Percentiles rank a stretch among this genome's conserved stretches.
Conservation (phyloP, 2,329 filamentous ascomycete species). For the Pyrenochaeta sp. region DNA sequence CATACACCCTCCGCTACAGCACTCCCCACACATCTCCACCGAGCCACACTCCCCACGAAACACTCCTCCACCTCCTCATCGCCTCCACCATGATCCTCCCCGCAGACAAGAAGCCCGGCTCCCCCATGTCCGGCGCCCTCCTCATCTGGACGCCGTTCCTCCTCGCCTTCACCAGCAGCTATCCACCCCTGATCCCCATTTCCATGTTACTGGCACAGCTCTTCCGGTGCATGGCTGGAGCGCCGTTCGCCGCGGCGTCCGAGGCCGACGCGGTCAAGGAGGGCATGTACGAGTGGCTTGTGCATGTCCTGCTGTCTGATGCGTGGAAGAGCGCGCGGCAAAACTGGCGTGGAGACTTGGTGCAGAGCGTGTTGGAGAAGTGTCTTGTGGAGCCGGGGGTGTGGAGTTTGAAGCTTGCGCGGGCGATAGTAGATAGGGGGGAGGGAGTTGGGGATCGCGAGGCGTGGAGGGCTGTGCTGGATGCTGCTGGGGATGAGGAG, state of each 20-base stretch:
- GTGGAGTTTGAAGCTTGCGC: slow-evolving; percentile 49
- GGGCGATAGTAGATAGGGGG: slow-evolving; percentile 36
- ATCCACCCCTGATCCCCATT: slow-evolving; percentile 45
- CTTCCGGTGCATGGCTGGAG: slow-evolving; percentile 46
- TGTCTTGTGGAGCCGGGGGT: slow-evolving; percentile 48
- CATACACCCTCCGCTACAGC: slow-evolving; percentile 20
- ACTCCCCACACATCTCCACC: slow-evolving; percentile 5
- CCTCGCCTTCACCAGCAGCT: slow-evolving; percentile 38
- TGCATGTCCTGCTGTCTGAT: slow-evolving; percentile 54
- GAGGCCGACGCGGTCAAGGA: slow-evolving; percentile 48
- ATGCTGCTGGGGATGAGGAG: slow-evolving; percentile 29
- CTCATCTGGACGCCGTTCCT: slow-evolving; percentile 54
- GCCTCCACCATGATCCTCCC: slow-evolving; percentile 48
- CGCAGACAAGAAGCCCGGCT: slow-evolving; percentile 39
- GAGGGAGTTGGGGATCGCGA: slow-evolving; percentile 12
- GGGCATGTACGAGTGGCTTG: slow-evolving; percentile 58
- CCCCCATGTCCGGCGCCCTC: slow-evolving; percentile 53
- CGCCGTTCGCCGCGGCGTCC: not conserved
- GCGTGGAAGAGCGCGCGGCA: slow-evolving; percentile 42
- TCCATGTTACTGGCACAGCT: slow-evolving; percentile 49
- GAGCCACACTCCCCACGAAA: slow-evolving; percentile 2
- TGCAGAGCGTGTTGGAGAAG: slow-evolving; percentile 14
- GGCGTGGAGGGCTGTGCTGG: slow-evolving; percentile 36
- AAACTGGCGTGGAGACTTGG: not conserved
- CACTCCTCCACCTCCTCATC: slow-evolving; percentile 37